Evolutionary conservation across 192 early-diverging fungal genomes (phyloP), one percentile per base, ranked within the genome.

Genomic region (Entophlyctis helioformis): DNA sequence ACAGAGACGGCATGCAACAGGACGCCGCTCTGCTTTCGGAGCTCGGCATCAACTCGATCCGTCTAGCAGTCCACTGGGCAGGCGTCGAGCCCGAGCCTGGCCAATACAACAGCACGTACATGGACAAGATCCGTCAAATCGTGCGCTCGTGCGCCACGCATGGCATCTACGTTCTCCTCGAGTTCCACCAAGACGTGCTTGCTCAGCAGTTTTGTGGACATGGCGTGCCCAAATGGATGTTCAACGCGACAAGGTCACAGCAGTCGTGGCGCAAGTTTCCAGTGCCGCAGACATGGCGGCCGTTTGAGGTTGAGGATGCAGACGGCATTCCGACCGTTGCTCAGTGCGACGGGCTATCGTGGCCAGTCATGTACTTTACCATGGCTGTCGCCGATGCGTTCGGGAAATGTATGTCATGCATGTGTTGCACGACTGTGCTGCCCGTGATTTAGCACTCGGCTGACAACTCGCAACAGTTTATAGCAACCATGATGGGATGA

Each of bases 181-280:
- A 82, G 40, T 69, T 75, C 36, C 80, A 82, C 59, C 80, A 82
- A 51, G 70, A 78, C 40, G 58, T 71, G 3, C 57, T 70, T 28
- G 63, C 67, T 10, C 57, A 50, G 20, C 62, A 64, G 39, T 67
- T 72, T 29, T 67, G 72, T 35, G 71, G 72, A 0, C 60, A 74
- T 40, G 71, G 76, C 12, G 59, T 68, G 1, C 73, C 75, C 11
- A 33, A 59, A 12, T 63, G 52, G 51, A n/a, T n/a, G n/a, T n/a
- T n/a, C n/a, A n/a, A n/a, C n/a, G n/a, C n/a, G n/a, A n/a, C n/a
- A n/a, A n/a, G n/a, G n/a, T n/a, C n/a, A n/a, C n/a, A n/a, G n/a
- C n/a, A n/a, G n/a, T n/a, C n/a, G n/a, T n/a, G n/a, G n/a, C n/a
- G n/a, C n/a, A n/a, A n/a, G n/a, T n/a, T n/a, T n/a, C n/a, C n/a